Base-by-base conservation (phyloP, 140 eudicot genomes). In the Cichorium intybus region DNA sequence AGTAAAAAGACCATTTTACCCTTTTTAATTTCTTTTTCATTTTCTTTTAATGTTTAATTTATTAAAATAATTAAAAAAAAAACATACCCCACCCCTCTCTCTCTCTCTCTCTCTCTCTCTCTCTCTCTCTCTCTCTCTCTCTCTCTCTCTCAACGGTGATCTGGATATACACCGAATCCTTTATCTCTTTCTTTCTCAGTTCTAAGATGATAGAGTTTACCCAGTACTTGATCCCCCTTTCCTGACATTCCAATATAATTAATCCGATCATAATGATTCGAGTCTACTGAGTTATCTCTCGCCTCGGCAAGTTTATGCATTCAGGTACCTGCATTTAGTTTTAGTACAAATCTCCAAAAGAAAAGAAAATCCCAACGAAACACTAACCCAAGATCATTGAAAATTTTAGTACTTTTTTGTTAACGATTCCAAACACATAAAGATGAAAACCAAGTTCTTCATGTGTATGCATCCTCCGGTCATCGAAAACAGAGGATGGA, bases 401-500 rank as follows among this genome's bases (percentile, higher is more conserved):
- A 0, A 7, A 22, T 34, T 51, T 60, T 8, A 29, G 8, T 61
- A 23, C 48, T 49, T 12, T 8, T 24, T 28, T 46, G 24, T n/a
- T 18, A 20, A 33, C 27, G 28, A 17, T 63, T 63, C 56, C 16
- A 4, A 15, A 34, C 72, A 29, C 10, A 22, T 51, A 23, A 24
- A 43, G 14, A 62, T 73, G 80, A 79, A 73, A 66, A 57, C 71
- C 60, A 79, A 62, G 49, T 55, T 79, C 60, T 73, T 79, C 49
- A 59, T 79, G 5, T 73, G 84, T 50, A 61, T 79, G 24, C 69
- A 73, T 10, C 80, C 79, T 7, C 16, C 71, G 21, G 79, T 69
- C 34, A 63, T 21, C 23, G 72, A 72, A n/a, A 72, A 53, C 65
- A 10, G 64, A 72, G 14, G 41, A 72, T 4, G 45, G 52, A 21